Base-by-base conservation (phyloP, 179 eudicot genomes). In the Beta lomatogona region DNA sequence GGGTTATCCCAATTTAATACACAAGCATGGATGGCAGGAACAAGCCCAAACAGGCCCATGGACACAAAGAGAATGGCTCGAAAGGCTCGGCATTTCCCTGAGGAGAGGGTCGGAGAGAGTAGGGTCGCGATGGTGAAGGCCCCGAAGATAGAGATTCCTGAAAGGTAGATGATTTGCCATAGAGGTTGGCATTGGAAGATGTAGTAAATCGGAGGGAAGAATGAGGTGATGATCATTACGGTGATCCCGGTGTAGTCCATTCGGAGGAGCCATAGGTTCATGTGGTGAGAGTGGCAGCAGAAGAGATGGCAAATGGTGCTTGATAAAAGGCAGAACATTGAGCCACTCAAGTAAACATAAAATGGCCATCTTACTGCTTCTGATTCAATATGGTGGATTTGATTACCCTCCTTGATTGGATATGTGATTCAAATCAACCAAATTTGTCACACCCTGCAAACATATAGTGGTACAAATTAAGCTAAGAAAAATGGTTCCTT, bases 171-270 rank as follows among this genome's bases (percentile, higher is more conserved):
- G 68, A 92, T 48, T 80, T 94, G 99, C 96, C 96, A 95, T 9
- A 80, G 77, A 1, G 98, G 93, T 18, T 87, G 70, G 52, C 99
- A 95, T 36, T 85, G 90, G 92, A 95, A 95, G 81, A 95, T 93
- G 92, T 95, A 95, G 89, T 87, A 94, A n/a, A 95, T 91, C 2
- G 99, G 93, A 1, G 99, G 99, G 89, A 95, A 95, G 82, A 95
- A 95, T 0, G 99, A 95, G 79, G 99, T 90, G 83, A 95, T 90
- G 88, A 95, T 95, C 99, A 95, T 95, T 79, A 87, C 86, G 0
- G 91, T 82, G 16, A 95, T 95, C 9, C 99, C 99, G 9, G 89
- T 90, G 81, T 93, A 95, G 87, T 95, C 99, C 80, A 95, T 82
- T 45, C 92, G 89, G 31, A 91, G 81, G 9, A 95, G 82, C 22